Base-by-base conservation (phyloP, 495 filamentous ascomycete genomes). In the Trichocladium uniseriatum region DNA sequence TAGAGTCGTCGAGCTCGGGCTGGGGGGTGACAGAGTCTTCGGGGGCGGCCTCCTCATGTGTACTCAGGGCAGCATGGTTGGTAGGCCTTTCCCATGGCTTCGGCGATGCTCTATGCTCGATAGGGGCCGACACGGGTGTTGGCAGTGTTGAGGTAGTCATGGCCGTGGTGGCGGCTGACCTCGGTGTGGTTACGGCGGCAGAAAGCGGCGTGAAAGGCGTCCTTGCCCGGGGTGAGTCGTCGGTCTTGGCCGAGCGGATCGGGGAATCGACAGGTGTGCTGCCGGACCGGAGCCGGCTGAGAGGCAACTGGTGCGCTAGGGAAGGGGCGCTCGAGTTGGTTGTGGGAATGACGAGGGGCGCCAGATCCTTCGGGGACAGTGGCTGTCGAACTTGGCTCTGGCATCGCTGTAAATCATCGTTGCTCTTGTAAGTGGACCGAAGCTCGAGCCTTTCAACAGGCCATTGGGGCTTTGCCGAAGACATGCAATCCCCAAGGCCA, bases 301-400 rank as follows among this genome's bases (percentile, higher is more conserved):
- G 50, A 3, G 71, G 71, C 14, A 63, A 19, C 48, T 70, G 66
- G 35, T 63, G 58, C 42, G 62, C 58, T 34, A 75, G 49, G 21
- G 63, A 54, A 2, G 68, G 67, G 16, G 58, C 51, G 38, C 60
- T 43, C n/a, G 60, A 60, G 47, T 51, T 67, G 42, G 55, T 69
- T 38, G 62, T 57, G 2, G 76, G 74, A 43, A 78, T 79, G 43
- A 77, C 69, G 15, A 76, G 64, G 9, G 74, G 75, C 13, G 74
- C 50, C 9, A 79, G 58, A 28, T 57, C 68, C 57, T 71, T 79
- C 29, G 74, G 72, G 10, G 74, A 78, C 15, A 70, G 52, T 28
- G 74, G 74, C 45, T 68, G 70, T 54, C 52, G 59, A 35, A 28
- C 18, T n/a, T 54, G 50, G 39, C 35, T 44, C 21, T 18, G 43